Evolutionary conservation across 1,284 basidiomycete species (phyloP), one percentile per base, ranked within the genome.

Genomic region (Malassezia arunalokei): DNA sequence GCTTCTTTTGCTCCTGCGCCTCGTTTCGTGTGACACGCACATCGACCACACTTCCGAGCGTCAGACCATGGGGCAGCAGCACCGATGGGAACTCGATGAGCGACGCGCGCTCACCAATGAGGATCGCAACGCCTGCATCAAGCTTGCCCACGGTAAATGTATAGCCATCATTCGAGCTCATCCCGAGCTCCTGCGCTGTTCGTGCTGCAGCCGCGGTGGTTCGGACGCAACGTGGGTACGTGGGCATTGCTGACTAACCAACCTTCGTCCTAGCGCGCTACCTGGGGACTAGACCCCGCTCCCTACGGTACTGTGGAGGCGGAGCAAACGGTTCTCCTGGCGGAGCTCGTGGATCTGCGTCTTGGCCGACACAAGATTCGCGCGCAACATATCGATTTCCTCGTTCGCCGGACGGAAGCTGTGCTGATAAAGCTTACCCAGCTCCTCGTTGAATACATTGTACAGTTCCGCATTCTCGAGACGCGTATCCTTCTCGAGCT

Each of bases 31-130:
- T 53, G 0, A 73, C 70, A 12, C 62, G 57, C 28, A 73, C 68
- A 48, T 71, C 64, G 49, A 73, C 70, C 8, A 73, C 68, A 8
- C 65, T 68, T 15, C 70, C 70, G 5, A 61, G 59, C 14, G 58
- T 59, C 29, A 69, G 65, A 30, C 71, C 70, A 1, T 51, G 56
- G 5, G 70, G 70, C 5, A 73, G 59, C 8, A 73, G 61, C 3
- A 73, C 57, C 24, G 66, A 65, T n/a, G 70, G 70, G 20, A 73
- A 73, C 51, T 73, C 70, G 50, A 73, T 73, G n/a, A 71, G 58
- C 5, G 67, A 70, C 1, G 70, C 70, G 39, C 66, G 63, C 27
- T 70, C 64, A 28, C 70, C 70, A 28, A 73, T 70, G 53, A 73
- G 63, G 54, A 73, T 73, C 37, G 70, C 24, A 4, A 54, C 57